Evolutionary conservation across 2,329 filamentous ascomycete species (phyloP).

Genomic region (Fusarium longipes): DNA sequence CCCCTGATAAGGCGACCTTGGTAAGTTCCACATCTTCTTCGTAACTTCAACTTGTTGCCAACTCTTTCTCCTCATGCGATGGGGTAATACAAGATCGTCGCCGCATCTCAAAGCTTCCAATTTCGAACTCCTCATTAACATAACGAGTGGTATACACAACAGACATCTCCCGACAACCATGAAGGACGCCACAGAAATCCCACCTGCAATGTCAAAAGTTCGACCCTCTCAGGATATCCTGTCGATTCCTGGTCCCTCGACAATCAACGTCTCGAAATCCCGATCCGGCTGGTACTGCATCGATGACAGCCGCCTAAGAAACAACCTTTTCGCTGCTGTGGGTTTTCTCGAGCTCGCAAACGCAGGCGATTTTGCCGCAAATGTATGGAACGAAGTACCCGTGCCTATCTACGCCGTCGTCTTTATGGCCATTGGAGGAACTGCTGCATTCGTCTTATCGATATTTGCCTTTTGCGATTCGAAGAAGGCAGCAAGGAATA

Average conservation of each 20-base stretch:
- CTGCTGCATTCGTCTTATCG: slow-evolving; percentile 57
- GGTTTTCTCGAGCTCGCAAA: slow-evolving; percentile 67
- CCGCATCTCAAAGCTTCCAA: no score
- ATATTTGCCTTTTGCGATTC: slow-evolving; percentile 60
- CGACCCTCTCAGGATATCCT: background rate
- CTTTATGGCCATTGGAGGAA: slow-evolving; percentile 65
- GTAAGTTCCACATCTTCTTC: background rate
- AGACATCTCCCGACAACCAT: background rate
- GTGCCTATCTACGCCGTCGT: slow-evolving; percentile 60
- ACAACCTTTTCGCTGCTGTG: slow-evolving; percentile 50
- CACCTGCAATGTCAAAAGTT: background rate
- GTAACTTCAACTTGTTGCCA: background rate
- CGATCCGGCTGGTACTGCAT: slow-evolving; percentile 18
- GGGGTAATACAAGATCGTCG: background rate
- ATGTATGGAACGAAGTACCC: slow-evolving; percentile 66
- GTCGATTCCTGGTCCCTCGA: slow-evolving; percentile 12
- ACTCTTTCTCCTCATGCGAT: background rate
- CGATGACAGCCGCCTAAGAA: slow-evolving; percentile 40
- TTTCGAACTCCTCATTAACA: accelerated
- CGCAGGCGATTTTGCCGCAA: slow-evolving; percentile 67
- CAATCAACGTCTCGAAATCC: slow-evolving; percentile 28
- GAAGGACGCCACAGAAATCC: background rate
- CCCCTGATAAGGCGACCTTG: background rate
- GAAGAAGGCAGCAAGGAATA: slow-evolving; percentile 57
- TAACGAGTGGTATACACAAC: accelerated